Conservation (phyloP, 2,329 filamentous ascomycete genomes). For the Fusarium udum region DNA sequence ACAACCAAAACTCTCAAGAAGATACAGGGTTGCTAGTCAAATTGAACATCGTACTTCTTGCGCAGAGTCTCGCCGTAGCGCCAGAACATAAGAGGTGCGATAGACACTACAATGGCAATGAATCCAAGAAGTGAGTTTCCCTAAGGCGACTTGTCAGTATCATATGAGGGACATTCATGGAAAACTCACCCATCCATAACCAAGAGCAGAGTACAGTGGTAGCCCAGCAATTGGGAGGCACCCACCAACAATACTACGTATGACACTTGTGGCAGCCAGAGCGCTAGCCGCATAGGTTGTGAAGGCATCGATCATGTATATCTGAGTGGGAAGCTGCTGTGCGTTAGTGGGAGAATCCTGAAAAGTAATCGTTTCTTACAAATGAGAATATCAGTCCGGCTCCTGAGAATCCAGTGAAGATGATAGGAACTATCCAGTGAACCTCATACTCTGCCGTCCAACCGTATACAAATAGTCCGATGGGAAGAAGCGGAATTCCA, state of each 20-base stretch:
- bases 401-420: conserved; percentile 13
- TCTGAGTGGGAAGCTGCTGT: conserved; percentile 5
- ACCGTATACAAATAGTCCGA: not conserved
- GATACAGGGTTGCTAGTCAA: not conserved
- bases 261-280: conserved; percentile 8
- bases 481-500: not conserved
- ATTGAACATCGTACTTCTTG: conserved; percentile 1
- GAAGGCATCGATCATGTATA: conserved; percentile 17
- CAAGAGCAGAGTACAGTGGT: conserved; percentile 5
- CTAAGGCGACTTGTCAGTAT: not conserved
- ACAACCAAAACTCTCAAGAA: too few species aligned
- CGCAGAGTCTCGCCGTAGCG: conserved; percentile 2
- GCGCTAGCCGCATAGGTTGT: conserved; percentile 15
- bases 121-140: conserved; percentile 13
- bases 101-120: not conserved
- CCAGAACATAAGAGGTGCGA: conserved; percentile 11
- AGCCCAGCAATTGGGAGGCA: conserved; percentile 6
- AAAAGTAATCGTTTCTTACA: not conserved
- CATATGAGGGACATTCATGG: fast-evolving
- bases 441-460: conserved; percentile 13
- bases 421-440: conserved; percentile 18
- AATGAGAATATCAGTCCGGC: conserved; percentile 17
- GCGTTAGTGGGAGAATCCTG: not conserved
- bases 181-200: conserved; percentile 1
- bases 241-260: conserved; percentile 10